Conservation (phyloP, 345 rosid genomes). For the Microthlaspi erraticum region DNA sequence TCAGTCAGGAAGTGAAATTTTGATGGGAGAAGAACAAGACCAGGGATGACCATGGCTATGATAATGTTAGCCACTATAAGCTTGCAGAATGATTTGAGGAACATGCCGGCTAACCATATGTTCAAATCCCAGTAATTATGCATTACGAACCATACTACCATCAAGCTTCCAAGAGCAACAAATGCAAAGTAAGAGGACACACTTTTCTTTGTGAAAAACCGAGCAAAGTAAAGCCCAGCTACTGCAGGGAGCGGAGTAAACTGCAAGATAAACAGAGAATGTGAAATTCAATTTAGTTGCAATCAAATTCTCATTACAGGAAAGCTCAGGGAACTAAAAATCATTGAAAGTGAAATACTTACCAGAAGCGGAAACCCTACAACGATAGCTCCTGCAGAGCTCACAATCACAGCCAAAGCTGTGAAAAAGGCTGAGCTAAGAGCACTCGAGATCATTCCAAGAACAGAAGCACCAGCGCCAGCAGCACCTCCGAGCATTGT, state of each 20-base stretch:
- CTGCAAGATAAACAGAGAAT: slow-evolving; percentile 55
- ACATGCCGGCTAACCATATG: slow-evolving; percentile 99
- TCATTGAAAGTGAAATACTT: slow-evolving; percentile 40
- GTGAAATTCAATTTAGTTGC: not conserved
- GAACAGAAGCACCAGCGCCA: slow-evolving; percentile 83
- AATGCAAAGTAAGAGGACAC: slow-evolving; percentile 89
- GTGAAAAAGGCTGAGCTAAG: slow-evolving; percentile 76
- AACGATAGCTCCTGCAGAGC: slow-evolving; percentile 93
- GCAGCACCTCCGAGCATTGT: slow-evolving; percentile 96
- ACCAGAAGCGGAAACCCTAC: slow-evolving; percentile 93
- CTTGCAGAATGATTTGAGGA: slow-evolving; percentile 89
- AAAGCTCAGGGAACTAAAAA: slow-evolving; percentile 15
- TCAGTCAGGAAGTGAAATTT: slow-evolving; percentile 79
- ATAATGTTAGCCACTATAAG: slow-evolving; percentile 79
- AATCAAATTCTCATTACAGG: not conserved
- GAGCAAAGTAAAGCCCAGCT: slow-evolving; percentile 93
- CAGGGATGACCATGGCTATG: slow-evolving; percentile 90
- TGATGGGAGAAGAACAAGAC: slow-evolving; percentile 87
- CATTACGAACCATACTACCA: slow-evolving; percentile 88
- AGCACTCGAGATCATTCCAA: slow-evolving; percentile 89
- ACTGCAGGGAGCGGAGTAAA: slow-evolving; percentile 85
- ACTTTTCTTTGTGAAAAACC: slow-evolving; percentile 89
- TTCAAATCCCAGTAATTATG: slow-evolving; percentile 98
- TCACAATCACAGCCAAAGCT: slow-evolving; percentile 78
- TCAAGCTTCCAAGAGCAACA: slow-evolving; percentile 91